A percentile compares a stretch with the other conserved stretches of the same genome.
These are phyloP conservation scores for Penicillium desertorum DNA, from an alignment of 495 filamentous ascomycete species.

Conservation along the genomic window DNA sequence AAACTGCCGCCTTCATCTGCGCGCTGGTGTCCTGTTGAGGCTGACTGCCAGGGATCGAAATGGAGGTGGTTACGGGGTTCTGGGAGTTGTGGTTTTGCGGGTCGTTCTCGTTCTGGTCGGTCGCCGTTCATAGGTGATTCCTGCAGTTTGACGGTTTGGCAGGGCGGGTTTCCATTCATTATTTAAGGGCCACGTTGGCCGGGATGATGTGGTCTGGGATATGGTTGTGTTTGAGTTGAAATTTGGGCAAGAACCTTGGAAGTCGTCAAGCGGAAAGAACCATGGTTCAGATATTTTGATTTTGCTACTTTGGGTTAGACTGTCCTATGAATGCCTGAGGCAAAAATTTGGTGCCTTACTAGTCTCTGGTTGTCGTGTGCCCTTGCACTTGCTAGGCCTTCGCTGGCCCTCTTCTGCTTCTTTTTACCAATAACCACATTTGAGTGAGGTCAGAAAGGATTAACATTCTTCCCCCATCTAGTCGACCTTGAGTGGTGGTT, in stretches of 20 bases:
- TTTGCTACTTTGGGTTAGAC: constrained; percentile 25
- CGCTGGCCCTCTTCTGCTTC: too few relatives aligned
- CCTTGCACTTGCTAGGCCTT: too few relatives aligned
- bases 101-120: too few relatives aligned
- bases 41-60: constrained; percentile 83
- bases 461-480: too few relatives aligned
- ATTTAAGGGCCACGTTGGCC: neutral
- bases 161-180: neutral
- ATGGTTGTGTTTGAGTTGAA: neutral
- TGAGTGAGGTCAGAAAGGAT: too few relatives aligned
- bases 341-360: too few relatives aligned
- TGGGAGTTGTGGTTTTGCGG: constrained; percentile 3
- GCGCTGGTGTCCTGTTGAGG: constrained; percentile 76
- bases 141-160: neutral
- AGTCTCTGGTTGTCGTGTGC: too few relatives aligned
- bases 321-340: neutral
- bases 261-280: constrained; percentile 10
- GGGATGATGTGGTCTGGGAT: neutral
- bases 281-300: constrained; percentile 21
- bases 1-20: constrained; percentile 56
- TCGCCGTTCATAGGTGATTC: neutral
- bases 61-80: constrained; percentile 40
- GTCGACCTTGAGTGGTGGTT: too few relatives aligned
- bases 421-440: too few relatives aligned
- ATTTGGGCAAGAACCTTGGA: constrained; percentile 7